Percentiles rank a stretch among this genome's conserved stretches.
phyloP scores from a whole-genome alignment of 352 stramenopile genomes.

The Globisporangium apiculatum region DNA sequence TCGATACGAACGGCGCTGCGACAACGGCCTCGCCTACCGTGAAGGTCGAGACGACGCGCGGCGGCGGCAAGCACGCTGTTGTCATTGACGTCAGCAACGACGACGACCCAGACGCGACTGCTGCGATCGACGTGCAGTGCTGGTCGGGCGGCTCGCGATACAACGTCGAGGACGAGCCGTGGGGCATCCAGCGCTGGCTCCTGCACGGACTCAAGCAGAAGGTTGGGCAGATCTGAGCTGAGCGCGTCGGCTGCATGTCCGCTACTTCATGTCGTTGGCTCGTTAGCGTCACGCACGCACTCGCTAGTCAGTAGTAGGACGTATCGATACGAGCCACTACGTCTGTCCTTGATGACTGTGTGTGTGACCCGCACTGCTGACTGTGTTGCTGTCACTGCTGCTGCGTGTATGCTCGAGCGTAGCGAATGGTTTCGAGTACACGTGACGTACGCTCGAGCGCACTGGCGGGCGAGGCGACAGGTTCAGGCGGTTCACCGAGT shows the following conservation, averaged over 20 bases:
- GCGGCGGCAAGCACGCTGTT: not conserved
- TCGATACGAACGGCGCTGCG: not conserved
- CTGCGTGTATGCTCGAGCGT: constrained; percentile 1
- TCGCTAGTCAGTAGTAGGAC: not conserved
- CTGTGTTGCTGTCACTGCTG: not conserved
- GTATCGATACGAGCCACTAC: not conserved
- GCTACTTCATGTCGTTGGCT: too few species aligned
- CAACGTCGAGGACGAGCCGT: constrained; percentile 29
- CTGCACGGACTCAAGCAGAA: constrained; percentile 28
- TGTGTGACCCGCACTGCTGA: not conserved
- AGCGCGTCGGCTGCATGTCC: too few species aligned
- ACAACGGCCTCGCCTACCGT: not conserved
- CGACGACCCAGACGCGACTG: not conserved
- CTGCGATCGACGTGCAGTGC: not conserved
- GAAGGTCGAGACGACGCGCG: not conserved
- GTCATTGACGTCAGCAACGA: too few species aligned
- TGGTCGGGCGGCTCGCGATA: constrained; percentile 25
- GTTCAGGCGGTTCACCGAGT: constrained; percentile 44
- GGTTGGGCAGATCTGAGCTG: constrained; percentile 13
- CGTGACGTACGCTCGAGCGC: too few species aligned
- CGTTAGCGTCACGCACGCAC: too few species aligned
- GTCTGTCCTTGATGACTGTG: not conserved
- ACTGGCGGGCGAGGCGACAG: constrained; percentile 20
- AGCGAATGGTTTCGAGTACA: constrained; percentile 14
- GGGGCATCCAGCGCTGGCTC: constrained; percentile 42